These are phyloP conservation scores for Plasmodium cynomolgi DNA, from an alignment of 169 alveolate species.

Conservation along the genomic window DNA sequence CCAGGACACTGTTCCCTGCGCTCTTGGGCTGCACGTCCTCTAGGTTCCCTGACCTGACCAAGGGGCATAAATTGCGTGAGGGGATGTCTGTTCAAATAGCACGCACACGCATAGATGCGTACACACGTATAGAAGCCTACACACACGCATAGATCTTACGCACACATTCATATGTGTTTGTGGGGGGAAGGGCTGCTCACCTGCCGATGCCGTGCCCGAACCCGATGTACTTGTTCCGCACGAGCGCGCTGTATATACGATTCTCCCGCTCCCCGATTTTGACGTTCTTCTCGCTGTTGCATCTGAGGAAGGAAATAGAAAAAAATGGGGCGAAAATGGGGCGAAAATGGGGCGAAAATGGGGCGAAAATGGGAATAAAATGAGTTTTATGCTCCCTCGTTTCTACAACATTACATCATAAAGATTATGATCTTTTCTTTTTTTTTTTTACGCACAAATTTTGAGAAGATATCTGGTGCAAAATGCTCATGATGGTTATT, in stretches of 20 bases:
- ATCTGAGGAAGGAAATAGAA: slow-evolving; percentile 19
- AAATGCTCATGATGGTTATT: slow-evolving; percentile 51
- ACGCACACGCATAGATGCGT: not conserved
- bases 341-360: not conserved
- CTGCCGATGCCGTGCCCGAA: slow-evolving; percentile 75
- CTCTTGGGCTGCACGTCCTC: slow-evolving; percentile 73
- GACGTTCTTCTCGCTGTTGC: slow-evolving; percentile 71
- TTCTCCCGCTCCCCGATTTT: slow-evolving; percentile 72
- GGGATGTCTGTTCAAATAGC: not conserved
- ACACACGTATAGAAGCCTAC: not conserved
- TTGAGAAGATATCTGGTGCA: slow-evolving; percentile 62
- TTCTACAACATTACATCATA: not conserved
- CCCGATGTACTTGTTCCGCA: slow-evolving; percentile 66
- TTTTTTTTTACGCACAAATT: slow-evolving; percentile 35
- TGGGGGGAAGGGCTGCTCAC: not conserved
- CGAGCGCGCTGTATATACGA: slow-evolving; percentile 50
- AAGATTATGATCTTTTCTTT: not conserved
- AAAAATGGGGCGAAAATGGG: not conserved
- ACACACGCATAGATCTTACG: not conserved
- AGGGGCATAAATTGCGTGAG: not conserved
- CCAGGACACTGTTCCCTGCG: slow-evolving; percentile 52
- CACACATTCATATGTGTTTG: not conserved
- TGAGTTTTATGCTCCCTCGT: not conserved
- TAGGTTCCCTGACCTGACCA: slow-evolving; percentile 63
- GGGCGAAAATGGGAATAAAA: not conserved